Evolutionary conservation across 2,329 filamentous ascomycete species (phyloP), one percentile per base, ranked within the genome.

Genomic region (Atkinsonella texensis): DNA sequence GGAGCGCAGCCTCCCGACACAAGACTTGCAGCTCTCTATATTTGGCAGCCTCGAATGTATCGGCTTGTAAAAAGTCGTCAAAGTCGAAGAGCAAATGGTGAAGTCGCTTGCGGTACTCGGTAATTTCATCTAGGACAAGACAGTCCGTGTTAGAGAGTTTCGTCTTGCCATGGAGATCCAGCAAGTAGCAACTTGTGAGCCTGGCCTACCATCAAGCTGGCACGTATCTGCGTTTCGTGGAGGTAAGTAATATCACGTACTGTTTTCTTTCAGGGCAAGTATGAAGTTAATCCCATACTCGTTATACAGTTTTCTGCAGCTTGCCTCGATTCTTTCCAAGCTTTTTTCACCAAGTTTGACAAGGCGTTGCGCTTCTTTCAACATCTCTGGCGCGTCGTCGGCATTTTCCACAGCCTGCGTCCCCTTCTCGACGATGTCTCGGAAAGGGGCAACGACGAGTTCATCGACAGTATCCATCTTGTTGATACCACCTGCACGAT

Each of bases 81-180:
- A 81, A 79, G 49, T 76, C 76, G 70, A 76, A 81, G 7, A 80
- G 62, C 23, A 78, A 58, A 46, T 75, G 70, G 53, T 69, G 73
- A 41, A 81, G 65, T 51, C 73, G 68, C 17, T 67, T 65, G 45
- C 76, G 69, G 53, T 70, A 73, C 44, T 68, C 62, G 50, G 73
- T 70, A 49, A 81, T 75, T 35, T 73, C 73, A 51, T 74, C 77
- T 79, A 55, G 13, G 7, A 9, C 17, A 41, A 31, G 18, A 23
- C 9, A 18, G 20, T 35, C 40, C 10, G 35, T 23, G 10, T 48
- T 9, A 43, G 18, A 43, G 11, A 10, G 20, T 20, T 18, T 18
- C 4, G 11, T 13, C 12, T 20, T 18, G 13, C 15, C 15, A 38
- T 38, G 35, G 35, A 38, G 11, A 12, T 2, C 35, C 11, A 4